Base-by-base conservation (phyloP, 768 basidiomycete species). In the Amanita thiersii region DNA sequence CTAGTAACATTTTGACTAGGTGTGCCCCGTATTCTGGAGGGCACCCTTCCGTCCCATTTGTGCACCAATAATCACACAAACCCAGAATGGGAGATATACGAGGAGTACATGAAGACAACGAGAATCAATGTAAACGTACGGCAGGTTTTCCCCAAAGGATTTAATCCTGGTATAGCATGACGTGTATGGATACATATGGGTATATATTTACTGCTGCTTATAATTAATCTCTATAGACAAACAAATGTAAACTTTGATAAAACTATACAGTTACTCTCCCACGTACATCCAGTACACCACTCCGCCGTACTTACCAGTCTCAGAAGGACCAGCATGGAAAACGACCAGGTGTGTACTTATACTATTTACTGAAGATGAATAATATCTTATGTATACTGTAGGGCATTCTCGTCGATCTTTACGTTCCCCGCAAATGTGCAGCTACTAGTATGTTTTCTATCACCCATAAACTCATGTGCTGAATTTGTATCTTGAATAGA, bases 331-430 rank as follows among this genome's bases (percentile, higher is more conserved):
- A 64, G 66, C 63, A 90, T 90, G 87, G 86, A 90, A 79, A 90
- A 90, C 85, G 87, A 88, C 63, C 78, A 82, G 69, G 87, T 86
- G 59, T 48, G 81, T 65, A 51, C 14, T 31, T 21, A 17, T 44
- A 6, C 23, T 5, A 25, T 47, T 47, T 37, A 20, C 40, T 7
- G n/a, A 33, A 38, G 29, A 36, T 26, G n/a, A 21, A 37, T n/a
- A 40, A 40, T 37, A 12, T 3, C 39, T 32, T 28, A 26, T 18
- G 7, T 7, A 43, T 20, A 17, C 6, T 44, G 51, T 48, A 96
- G 89, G 94, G 96, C 70, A 75, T 88, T 63, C 93, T 99, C 65
- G 96, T 99, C 61, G 96, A 98, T 77, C 92, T 99, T 69, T 99
- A 99, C 73, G 93, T 98, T 60, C 96, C 96, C 67, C 89, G 96